A percentile compares a stretch with the other conserved stretches of the same genome.
phyloP scores from a whole-genome alignment of 768 basidiomycete species.

The Termitomyces sp. region DNA sequence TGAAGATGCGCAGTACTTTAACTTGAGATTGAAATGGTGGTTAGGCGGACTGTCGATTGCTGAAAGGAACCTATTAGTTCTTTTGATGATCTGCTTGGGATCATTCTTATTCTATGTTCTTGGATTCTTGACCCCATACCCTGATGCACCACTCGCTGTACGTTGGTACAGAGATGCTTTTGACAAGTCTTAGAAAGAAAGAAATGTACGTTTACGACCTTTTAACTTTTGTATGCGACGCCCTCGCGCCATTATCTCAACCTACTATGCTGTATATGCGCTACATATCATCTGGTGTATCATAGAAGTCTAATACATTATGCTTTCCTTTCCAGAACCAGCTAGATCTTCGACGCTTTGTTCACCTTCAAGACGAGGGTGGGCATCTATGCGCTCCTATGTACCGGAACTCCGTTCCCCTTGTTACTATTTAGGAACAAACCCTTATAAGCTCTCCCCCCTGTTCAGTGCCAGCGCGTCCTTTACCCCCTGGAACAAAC shows the following conservation, averaged over 20 bases:
- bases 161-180: neutral
- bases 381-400: too few species aligned
- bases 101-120: neutral
- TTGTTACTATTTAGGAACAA: neutral
- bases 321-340: neutral
- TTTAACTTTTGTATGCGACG: neutral
- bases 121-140: neutral
- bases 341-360: neutral
- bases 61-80: neutral
- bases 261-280: conserved; percentile 5
- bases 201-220: neutral
- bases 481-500: neutral
- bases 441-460: too few species aligned
- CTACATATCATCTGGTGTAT: neutral
- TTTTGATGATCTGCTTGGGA: neutral
- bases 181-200: neutral
- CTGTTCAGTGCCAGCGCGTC: too few species aligned
- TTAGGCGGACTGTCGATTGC: neutral
- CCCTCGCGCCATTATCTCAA: conserved; percentile 1
- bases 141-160: neutral
- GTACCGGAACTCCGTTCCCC: neutral
- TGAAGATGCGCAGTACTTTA: neutral
- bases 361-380: neutral
- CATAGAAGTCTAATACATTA: neutral
- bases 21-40: conserved; percentile 5